Evolutionary conservation across 2,329 filamentous ascomycete species (phyloP).

Genomic region (Aspergillus udagawae): DNA sequence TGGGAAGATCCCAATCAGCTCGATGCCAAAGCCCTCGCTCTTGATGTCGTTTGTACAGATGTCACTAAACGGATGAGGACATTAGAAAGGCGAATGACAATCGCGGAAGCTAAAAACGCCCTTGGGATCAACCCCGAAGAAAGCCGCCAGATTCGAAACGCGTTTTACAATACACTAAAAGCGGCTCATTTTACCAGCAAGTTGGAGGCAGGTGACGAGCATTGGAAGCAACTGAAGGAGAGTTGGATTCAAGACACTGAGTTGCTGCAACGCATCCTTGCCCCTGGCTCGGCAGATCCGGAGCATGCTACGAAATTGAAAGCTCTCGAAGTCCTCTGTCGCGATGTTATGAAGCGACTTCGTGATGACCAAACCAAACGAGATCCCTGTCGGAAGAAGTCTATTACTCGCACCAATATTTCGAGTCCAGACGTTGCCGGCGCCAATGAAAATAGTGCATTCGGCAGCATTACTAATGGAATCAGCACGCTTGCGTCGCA

Average conservation of each 20-base stretch:
- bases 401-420: constrained; percentile 19
- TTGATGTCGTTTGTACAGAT: constrained; percentile 77
- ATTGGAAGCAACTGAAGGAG: constrained; percentile 67
- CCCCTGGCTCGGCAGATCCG: constrained; percentile 49
- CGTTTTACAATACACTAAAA: constrained; percentile 63
- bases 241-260: constrained; percentile 61
- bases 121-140: constrained; percentile 66
- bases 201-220: constrained; percentile 65
- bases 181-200: constrained; percentile 67
- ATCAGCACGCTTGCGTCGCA: constrained; percentile 43
- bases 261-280: constrained; percentile 54
- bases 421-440: constrained; percentile 18
- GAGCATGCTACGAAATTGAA: constrained; percentile 55
- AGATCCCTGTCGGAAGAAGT: constrained; percentile 45
- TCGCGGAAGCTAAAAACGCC: constrained; percentile 69
- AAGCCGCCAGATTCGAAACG: constrained; percentile 61
- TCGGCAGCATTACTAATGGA: constrained; percentile 33
- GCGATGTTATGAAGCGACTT: constrained; percentile 73
- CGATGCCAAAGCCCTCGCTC: constrained; percentile 62
- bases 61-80: constrained; percentile 75
- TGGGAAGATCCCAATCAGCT: constrained; percentile 55
- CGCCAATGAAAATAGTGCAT: constrained; percentile 19
- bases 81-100: constrained; percentile 62
- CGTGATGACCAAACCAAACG: constrained; percentile 62
- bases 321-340: constrained; percentile 66